Conservation (phyloP, 192 early-diverging fungal genomes). For the Piromyces sp. region DNA sequence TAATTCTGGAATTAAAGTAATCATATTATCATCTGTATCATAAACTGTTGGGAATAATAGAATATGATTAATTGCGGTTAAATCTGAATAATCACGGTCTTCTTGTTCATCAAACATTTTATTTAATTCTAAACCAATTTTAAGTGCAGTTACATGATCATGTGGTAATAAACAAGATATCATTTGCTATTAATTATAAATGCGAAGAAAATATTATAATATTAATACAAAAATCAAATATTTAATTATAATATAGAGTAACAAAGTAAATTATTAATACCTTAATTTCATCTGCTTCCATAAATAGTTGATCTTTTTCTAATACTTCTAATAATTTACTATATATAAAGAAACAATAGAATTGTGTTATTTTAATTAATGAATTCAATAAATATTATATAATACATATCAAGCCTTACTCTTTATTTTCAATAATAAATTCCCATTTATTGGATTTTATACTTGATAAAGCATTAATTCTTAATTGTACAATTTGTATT, state of each 20-base stretch:
- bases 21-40: conserved; percentile 24
- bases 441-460: not conserved
- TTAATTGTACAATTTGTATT: not conserved
- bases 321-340: not conserved
- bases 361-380: too few relatives aligned
- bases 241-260: too few relatives aligned
- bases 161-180: not conserved
- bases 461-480: not conserved
- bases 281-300: not conserved
- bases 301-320: not conserved
- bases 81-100: conserved; percentile 1
- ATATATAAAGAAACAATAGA: not conserved
- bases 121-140: not conserved
- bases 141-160: not conserved
- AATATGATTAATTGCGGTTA: conserved; percentile 32
- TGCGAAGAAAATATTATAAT: too few relatives aligned
- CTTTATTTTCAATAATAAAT: not conserved
- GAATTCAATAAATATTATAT: too few relatives aligned
- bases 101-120: not conserved
- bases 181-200: not conserved
- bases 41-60: conserved; percentile 58
- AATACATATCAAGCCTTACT: not conserved
- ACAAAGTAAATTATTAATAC: too few relatives aligned
- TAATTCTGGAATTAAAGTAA: not conserved
- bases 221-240: too few relatives aligned